phyloP scores from a whole-genome alignment of 768 basidiomycete genomes.

The Asterophora parasitica region DNA sequence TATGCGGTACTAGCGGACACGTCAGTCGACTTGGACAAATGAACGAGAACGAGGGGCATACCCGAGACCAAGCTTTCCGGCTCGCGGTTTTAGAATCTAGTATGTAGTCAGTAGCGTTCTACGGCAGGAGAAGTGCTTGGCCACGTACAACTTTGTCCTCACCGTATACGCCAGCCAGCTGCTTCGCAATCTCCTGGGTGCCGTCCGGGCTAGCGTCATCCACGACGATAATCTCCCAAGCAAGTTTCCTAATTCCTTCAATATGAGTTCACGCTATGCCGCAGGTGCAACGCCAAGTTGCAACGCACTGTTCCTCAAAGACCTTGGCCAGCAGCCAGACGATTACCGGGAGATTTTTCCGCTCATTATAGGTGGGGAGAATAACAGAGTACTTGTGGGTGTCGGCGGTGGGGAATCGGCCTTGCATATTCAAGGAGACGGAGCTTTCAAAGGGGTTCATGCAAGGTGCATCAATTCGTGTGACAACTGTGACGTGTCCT shows the following conservation, averaged over 20 bases:
- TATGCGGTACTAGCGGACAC: constrained; percentile 59
- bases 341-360: constrained; percentile 87
- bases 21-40: not conserved
- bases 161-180: constrained; percentile 77
- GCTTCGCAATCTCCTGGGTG: constrained; percentile 81
- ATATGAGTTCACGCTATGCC: constrained; percentile 12
- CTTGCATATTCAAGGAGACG: constrained; percentile 61
- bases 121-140: not conserved
- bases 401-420: constrained; percentile 44
- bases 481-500: constrained; percentile 14
- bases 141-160: constrained; percentile 72
- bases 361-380: constrained; percentile 91
- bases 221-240: constrained; percentile 88
- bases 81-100: constrained; percentile 78
- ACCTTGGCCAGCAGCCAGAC: constrained; percentile 78
- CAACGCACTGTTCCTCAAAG: constrained; percentile 69
- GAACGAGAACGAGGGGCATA: constrained; percentile 26
- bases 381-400: constrained; percentile 88
- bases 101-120: constrained; percentile 5
- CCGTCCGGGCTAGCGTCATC: constrained; percentile 93
- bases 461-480: constrained; percentile 28
- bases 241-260: constrained; percentile 46
- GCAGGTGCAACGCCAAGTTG: not conserved
- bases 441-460: constrained; percentile 61
- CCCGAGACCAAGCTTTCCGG: constrained; percentile 91